Percentiles rank a stretch among this genome's conserved stretches.
phyloP scores from a whole-genome alignment of 805 yeast species.

The Saccharomycopsis sp. region DNA sequence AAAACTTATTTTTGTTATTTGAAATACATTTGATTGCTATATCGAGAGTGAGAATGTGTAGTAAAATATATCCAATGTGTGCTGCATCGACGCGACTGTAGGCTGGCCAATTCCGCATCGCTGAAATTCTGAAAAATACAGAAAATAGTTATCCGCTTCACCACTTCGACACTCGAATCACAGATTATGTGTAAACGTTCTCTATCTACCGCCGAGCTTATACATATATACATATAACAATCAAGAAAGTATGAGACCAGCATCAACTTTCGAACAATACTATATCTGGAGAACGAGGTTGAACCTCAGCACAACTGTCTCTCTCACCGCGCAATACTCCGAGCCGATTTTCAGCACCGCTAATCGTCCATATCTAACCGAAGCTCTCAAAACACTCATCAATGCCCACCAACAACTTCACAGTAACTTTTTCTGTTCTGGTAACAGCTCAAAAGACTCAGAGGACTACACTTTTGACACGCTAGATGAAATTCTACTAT shows the following conservation, averaged over 20 bases:
- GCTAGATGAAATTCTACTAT: not conserved
- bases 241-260: not conserved
- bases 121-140: too few species aligned
- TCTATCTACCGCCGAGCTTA: too few species aligned
- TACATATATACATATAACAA: too few species aligned
- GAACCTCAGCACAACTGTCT: not conserved
- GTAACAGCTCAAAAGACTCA: not conserved
- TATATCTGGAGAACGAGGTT: not conserved
- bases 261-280: not conserved
- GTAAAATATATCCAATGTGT: too few species aligned
- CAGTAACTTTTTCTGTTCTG: not conserved
- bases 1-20: too few species aligned
- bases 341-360: not conserved
- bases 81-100: too few species aligned
- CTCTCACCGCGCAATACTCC: not conserved
- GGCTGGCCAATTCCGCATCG: too few species aligned
- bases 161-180: too few species aligned
- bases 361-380: not conserved
- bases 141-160: too few species aligned
- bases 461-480: not conserved
- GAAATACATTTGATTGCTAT: too few species aligned
- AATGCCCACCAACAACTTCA: not conserved
- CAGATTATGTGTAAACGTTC: too few species aligned
- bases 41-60: too few species aligned
- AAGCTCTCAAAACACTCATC: not conserved